These are phyloP conservation scores for Scopulariopsis brevicaulis DNA, from an alignment of 2,329 filamentous ascomycete species.

Conservation along the genomic window DNA sequence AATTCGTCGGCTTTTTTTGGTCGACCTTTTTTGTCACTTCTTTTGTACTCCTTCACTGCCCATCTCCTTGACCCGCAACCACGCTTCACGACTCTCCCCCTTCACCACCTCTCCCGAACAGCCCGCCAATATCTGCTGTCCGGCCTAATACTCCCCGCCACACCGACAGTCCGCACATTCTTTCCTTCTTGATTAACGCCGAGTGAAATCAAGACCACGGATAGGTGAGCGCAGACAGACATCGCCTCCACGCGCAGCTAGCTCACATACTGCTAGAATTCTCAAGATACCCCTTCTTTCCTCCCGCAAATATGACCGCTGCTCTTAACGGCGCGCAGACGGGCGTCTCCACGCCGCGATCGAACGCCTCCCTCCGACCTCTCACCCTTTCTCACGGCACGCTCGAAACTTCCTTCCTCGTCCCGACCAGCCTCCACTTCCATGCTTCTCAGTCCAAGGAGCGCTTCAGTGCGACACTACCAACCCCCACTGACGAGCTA, in stretches of 20 bases:
- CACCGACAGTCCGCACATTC: background rate
- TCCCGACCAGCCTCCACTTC: conserved; percentile 92
- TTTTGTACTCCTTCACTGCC: conserved; percentile 7
- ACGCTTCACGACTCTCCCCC: background rate
- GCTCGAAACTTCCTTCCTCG: conserved; percentile 91
- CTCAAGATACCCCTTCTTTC: conserved; percentile 24
- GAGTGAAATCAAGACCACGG: background rate
- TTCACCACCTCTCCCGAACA: background rate
- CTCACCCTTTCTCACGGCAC: conserved; percentile 86
- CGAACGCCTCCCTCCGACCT: conserved; percentile 82
- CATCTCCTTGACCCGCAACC: conserved; percentile 1
- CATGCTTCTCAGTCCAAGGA: conserved; percentile 92
- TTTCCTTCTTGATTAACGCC: background rate
- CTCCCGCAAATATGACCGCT: conserved; percentile 65
- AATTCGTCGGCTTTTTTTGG: conserved; percentile 5
- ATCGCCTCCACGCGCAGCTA: background rate
- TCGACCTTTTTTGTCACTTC: conserved; percentile 4
- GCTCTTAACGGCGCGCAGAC: conserved; percentile 77
- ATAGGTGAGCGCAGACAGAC: background rate
- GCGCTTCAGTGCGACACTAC: conserved; percentile 73
- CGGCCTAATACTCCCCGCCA: background rate
- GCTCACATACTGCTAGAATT: conserved; percentile 11
- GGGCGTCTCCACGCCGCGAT: conserved; percentile 92
- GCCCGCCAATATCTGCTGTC: background rate
- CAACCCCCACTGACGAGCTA: conserved; percentile 88